Base-by-base conservation (phyloP, 768 basidiomycete species). In the Boletus subcaerulescens region DNA sequence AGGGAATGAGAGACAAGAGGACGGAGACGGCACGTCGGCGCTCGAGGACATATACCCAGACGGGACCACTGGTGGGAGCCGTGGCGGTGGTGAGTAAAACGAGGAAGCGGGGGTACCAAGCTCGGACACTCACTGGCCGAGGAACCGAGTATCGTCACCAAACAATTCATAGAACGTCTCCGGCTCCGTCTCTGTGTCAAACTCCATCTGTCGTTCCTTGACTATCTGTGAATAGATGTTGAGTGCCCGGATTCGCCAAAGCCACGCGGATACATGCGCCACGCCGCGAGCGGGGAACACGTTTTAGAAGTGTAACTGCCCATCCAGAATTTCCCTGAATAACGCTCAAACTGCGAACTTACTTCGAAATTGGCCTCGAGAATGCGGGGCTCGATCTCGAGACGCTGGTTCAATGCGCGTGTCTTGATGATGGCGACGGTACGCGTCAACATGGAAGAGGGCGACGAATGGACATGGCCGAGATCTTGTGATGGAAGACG, bases 11-110 rank as follows among this genome's bases (percentile, higher is more conserved):
- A 1, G 86, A 83, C 44, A 81, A 76, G 79, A 87, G 86, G 49
- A 91, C 88, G 70, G 91, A 85, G 45, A 93, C 86, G 7, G 91
- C 87, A 38, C 87, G 82, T 48, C 87, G 77, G 36, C 91, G 83
- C 67, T 92, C 91, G 57, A 93, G 85, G 38, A 93, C 87, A 69
- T 92, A 93, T 20, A 93, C 89, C 88, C 91, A 92, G n/a, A 91
- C 88, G 18, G 91, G 87, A 53, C 89, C 89, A 58, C 90, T 92
- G 57, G 50, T 55, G 31, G 33, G 31, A n/a, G 9, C 9, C 39
- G 24, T 11, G 41, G 38, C 18, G 14, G 33, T 33, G 24, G 31
- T 61, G 45, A 60, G 64, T 45, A 55, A 54, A 49, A 18, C 38
- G 33, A 26, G 35, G 24, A 31, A 45, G 44, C 7, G 29, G 29